Evolutionary conservation across 202 grass and related monocot genomes (phyloP).

Genomic region (Carex sylvatica): DNA sequence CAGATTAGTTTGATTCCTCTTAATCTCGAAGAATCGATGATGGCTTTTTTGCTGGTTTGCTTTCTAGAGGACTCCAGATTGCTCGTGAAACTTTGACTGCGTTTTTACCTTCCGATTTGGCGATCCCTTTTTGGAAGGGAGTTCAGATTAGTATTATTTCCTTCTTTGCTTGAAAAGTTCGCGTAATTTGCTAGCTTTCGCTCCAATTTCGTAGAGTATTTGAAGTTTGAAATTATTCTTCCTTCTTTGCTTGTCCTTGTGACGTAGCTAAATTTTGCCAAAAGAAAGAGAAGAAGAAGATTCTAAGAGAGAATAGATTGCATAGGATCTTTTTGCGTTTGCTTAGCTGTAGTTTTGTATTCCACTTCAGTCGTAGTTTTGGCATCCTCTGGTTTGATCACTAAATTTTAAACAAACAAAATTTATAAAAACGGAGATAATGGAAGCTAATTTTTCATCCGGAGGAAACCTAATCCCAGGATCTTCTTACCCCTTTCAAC

Average conservation of each 20-base stretch:
- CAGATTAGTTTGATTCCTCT: slow-evolving; percentile 10
- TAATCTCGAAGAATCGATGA: not conserved
- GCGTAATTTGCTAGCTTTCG: not conserved
- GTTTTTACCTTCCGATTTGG: not conserved
- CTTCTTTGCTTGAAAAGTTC: slow-evolving; percentile 7
- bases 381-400: not conserved
- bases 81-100: not conserved
- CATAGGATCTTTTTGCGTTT: not conserved
- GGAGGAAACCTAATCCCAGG: slow-evolving; percentile 17
- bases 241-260: not conserved
- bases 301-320: not conserved
- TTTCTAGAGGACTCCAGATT: not conserved
- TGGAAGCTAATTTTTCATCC: slow-evolving; percentile 14
- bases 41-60: not conserved
- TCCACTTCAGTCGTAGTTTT: not conserved
- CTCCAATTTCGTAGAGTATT: not conserved
- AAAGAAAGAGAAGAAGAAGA: not conserved
- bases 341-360: not conserved
- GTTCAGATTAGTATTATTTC: not conserved
- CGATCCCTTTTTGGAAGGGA: not conserved
- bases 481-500: slow-evolving; percentile 15
- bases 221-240: not conserved
- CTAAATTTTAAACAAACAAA: slow-evolving; percentile 12
- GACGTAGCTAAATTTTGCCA: not conserved
- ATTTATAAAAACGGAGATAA: not conserved